Evolutionary conservation across 2,329 filamentous ascomycete species (phyloP).

Genomic region (Penicillium brevicompactum): DNA sequence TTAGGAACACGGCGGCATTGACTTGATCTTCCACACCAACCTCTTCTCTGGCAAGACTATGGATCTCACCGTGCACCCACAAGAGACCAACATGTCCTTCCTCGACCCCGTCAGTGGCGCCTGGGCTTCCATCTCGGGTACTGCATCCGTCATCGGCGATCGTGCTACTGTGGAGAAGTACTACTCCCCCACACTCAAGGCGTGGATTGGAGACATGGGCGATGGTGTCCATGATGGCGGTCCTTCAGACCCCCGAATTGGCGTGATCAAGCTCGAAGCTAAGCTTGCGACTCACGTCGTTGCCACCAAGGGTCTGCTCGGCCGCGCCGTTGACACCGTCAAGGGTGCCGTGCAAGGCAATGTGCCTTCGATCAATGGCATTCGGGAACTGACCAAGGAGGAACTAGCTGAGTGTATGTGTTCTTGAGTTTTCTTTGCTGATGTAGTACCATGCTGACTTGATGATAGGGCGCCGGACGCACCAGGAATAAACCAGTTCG

Average conservation of each 20-base stretch:
- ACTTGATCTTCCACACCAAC: constrained; percentile 90
- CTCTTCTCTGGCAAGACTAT: constrained; percentile 86
- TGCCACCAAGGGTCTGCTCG: constrained; percentile 63
- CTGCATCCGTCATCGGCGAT: constrained; percentile 69
- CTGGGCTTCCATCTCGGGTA: constrained; percentile 85
- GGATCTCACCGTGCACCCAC: constrained; percentile 71
- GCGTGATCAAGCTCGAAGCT: constrained; percentile 74
- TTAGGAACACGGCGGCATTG: constrained; percentile 75
- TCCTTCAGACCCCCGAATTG: constrained; percentile 78
- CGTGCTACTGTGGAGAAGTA: constrained; percentile 69
- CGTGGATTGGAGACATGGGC: constrained; percentile 83
- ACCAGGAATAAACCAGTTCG: constrained; percentile 21
- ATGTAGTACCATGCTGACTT: constrained; percentile 6
- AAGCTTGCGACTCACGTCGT: constrained; percentile 73
- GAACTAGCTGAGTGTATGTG: constrained; percentile 64
- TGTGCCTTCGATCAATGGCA: constrained; percentile 70
- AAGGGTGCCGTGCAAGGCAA: constrained; percentile 75
- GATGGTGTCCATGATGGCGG: constrained; percentile 83
- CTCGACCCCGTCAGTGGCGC: constrained; percentile 70
- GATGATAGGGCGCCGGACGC: constrained; percentile 34
- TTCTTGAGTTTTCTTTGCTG: background rate
- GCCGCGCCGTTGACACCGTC: constrained; percentile 69
- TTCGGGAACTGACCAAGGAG: constrained; percentile 70
- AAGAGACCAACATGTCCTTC: constrained; percentile 79
- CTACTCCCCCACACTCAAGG: constrained; percentile 73